phyloP scores from a whole-genome alignment of 192 early-diverging fungal species.

The Rhizophagus sp. region DNA sequence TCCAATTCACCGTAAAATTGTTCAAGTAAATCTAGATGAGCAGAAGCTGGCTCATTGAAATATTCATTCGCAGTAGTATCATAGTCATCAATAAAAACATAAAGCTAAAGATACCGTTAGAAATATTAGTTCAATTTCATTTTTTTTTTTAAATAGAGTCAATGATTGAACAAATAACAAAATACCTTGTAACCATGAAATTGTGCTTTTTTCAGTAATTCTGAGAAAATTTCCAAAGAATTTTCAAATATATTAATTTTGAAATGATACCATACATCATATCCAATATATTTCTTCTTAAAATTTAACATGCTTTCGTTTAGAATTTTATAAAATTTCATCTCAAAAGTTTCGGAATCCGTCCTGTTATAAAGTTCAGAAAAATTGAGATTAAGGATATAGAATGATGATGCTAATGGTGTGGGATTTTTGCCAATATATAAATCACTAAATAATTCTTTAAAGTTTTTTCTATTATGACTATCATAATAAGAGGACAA shows the following conservation, averaged over 20 bases:
- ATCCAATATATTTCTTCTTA: no score
- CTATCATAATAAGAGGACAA: slow-evolving; percentile 23
- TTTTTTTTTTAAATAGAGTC: background rate
- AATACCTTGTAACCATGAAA: no score
- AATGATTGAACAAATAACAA: no score
- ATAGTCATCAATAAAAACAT: slow-evolving; percentile 24
- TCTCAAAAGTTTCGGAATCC: background rate
- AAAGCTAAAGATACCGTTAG: slow-evolving; percentile 1
- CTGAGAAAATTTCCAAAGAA: background rate
- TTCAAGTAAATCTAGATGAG: background rate
- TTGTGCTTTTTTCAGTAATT: no score
- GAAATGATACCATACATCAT: no score
- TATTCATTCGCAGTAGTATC: background rate
- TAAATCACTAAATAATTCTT: slow-evolving; percentile 17
- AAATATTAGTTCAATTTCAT: background rate
- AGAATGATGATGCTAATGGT: slow-evolving; percentile 21
- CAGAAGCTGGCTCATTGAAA: background rate
- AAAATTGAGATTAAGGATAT: slow-evolving; percentile 25
- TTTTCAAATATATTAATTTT: no score
- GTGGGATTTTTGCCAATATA: slow-evolving; percentile 25
- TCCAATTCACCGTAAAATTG: slow-evolving; percentile 15
- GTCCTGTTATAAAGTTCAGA: slow-evolving; percentile 1
- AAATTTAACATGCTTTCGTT: no score
- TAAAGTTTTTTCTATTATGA: background rate
- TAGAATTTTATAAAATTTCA: no score